These are phyloP conservation scores for Ascoidea tarda DNA, from an alignment of 805 yeast genomes.

Conservation along the genomic window DNA sequence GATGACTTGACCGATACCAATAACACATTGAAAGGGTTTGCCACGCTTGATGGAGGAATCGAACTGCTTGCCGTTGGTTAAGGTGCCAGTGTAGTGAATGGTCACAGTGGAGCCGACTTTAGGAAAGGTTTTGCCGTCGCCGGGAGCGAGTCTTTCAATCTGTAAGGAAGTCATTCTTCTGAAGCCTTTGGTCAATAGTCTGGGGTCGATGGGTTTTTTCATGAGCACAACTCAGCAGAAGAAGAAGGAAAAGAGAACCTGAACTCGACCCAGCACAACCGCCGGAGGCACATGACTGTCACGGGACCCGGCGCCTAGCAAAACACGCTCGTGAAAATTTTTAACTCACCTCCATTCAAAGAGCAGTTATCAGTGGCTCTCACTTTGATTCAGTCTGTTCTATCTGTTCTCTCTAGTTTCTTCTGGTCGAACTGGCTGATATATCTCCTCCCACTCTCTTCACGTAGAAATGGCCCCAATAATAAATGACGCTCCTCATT, in stretches of 20 bases:
- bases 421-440: too few species aligned
- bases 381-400: too few species aligned
- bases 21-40: slow-evolving; percentile 84
- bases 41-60: slow-evolving; percentile 94
- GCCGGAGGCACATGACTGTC: not conserved
- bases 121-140: slow-evolving; percentile 79
- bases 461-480: slow-evolving; percentile 8
- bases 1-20: slow-evolving; percentile 95
- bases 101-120: slow-evolving; percentile 78
- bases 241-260: not conserved
- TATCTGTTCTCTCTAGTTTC: too few species aligned
- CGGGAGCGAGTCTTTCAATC: slow-evolving; percentile 22
- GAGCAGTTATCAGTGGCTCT: too few species aligned
- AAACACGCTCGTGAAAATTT: not conserved
- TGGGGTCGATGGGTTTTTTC: not conserved
- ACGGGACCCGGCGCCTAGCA: not conserved
- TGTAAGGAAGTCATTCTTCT: slow-evolving; percentile 16
- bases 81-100: slow-evolving; percentile 91
- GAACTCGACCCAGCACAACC: slow-evolving; percentile 42
- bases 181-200: not conserved
- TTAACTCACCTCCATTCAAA: not conserved
- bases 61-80: slow-evolving; percentile 90
- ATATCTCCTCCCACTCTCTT: too few species aligned
- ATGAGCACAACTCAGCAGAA: not conserved
- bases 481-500: slow-evolving; percentile 3